Base-by-base conservation (phyloP, 2,329 filamentous ascomycete species). In the Hypoxylon sp. region DNA sequence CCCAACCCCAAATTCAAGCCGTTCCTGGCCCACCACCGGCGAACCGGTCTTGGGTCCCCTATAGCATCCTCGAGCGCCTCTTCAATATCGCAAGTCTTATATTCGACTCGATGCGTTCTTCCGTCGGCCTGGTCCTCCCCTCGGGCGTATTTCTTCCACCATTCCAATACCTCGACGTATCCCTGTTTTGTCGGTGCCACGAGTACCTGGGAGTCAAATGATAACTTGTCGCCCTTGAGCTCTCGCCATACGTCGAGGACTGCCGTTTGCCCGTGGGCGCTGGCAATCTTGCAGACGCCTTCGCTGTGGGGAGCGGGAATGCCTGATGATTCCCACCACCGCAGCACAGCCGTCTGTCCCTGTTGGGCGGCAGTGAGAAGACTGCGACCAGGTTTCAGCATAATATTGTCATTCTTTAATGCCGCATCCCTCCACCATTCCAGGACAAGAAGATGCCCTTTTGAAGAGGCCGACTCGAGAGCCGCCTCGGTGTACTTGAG, bases 61-160 rank as follows among this genome's bases (percentile, higher is more conserved):
- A 95, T 87, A 20, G 93, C 92, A 76, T 97, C 94, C 76, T 97
- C 94, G 38, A 97, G 84, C 0, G 94, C 94, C 79, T 97, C 95
- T 77, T 97, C 94, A 65, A 98, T 96, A 77, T 97, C 93, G 77
- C 93, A 97, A 0, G 93, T 97, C 77, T 95, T 94, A 79, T 97
- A 97, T 78, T 97, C 93, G 24, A 97, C 93, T 54, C 87, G 85
- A 71, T 94, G 84, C 0, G 89, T 88, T 67, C 81, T 81, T 30
- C 83, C 79, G 14, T 84, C 84, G 0, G 81, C 81, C 30, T 86
- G 79, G 26, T 62, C 32, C 72, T 84, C 81, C 50, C 86, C 83
- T 55, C 85, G 80, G 6, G 86, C 85, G 71, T 89, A 91, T 55
- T 84, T 84, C 74, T 92, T 91, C 94, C 95, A 97, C 95, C 95